A percentile compares a stretch with the other conserved stretches of the same genome.
phyloP scores from a whole-genome alignment of 2,329 filamentous ascomycete species.

The Diaporthe capsici region DNA sequence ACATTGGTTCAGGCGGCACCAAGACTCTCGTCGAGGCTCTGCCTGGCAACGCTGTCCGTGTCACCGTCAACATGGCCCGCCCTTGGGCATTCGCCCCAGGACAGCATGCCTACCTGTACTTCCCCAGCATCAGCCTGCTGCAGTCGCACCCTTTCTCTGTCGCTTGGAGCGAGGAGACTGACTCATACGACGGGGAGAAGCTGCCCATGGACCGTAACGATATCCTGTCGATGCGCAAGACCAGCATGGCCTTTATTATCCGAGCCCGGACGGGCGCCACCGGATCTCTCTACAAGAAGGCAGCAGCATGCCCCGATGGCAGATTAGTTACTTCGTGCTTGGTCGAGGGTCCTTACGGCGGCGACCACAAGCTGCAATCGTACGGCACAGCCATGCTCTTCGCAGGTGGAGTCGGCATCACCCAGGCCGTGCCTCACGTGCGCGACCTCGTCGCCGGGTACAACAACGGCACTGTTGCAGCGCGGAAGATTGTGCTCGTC shows the following conservation, averaged over 20 bases:
- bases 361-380: conserved; percentile 77
- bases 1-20: conserved; percentile 76
- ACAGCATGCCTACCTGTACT: conserved; percentile 85
- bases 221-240: conserved; percentile 71
- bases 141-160: conserved; percentile 86
- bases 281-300: conserved; percentile 76
- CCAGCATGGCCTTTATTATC: conserved; percentile 79
- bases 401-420: conserved; percentile 85
- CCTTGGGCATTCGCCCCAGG: conserved; percentile 83
- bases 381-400: conserved; percentile 86
- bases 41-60: conserved; percentile 80
- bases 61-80: conserved; percentile 81
- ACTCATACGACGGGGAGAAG: conserved; percentile 65
- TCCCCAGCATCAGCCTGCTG: conserved; percentile 79
- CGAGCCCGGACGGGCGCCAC: conserved; percentile 83
- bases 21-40: conserved; percentile 80
- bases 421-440: conserved; percentile 83
- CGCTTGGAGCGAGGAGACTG: conserved; percentile 80
- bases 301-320: conserved; percentile 71
- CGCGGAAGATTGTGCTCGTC: conserved; percentile 79
- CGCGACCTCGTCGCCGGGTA: conserved; percentile 79
- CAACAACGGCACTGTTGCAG: conserved; percentile 77
- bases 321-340: conserved; percentile 74
- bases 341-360: conserved; percentile 84
- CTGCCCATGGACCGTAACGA: conserved; percentile 73